Conservation (phyloP, 257 asterid genomes). For the Verbena officinalis region DNA sequence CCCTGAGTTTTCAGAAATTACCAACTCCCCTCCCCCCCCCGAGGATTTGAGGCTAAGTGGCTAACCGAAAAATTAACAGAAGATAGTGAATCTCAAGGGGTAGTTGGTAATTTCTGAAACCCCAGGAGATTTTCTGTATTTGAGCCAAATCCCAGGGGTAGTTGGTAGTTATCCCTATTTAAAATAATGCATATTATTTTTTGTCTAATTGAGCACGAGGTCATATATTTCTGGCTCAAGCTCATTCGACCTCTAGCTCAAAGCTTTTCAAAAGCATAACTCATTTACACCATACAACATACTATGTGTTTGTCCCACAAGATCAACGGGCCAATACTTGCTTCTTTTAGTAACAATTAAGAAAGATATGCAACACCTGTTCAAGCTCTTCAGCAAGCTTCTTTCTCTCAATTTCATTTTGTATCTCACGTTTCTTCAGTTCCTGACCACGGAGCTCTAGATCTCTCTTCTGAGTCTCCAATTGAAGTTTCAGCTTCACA, state of each 20-base stretch:
- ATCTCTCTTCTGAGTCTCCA: conserved; percentile 69
- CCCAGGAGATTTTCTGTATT: no score
- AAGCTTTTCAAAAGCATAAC: background rate
- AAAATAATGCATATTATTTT: no score
- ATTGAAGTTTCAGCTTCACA: conserved; percentile 66
- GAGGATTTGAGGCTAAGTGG: no score
- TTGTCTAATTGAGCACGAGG: background rate
- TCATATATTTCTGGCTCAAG: background rate
- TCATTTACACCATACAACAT: conserved; percentile 9
- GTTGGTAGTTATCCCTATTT: no score
- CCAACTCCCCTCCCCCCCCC: no score
- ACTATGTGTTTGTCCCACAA: conserved; percentile 23
- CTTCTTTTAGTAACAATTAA: conserved; percentile 21
- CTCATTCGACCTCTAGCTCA: background rate
- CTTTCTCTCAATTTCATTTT: conserved; percentile 70
- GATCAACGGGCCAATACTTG: conserved; percentile 8
- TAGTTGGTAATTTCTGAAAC: no score
- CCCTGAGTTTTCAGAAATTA: no score
- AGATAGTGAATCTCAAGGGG: no score
- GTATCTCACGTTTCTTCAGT: conserved; percentile 76
- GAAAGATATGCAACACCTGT: conserved; percentile 56
- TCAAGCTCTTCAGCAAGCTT: conserved; percentile 76
- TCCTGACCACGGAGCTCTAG: conserved; percentile 73
- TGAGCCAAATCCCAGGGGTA: no score
- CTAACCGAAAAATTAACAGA: no score